Percentiles rank a stretch among this genome's conserved stretches.
Evolutionary conservation across 192 early-diverging fungal species (phyloP).

Genomic region (Entophlyctis luteolus): DNA sequence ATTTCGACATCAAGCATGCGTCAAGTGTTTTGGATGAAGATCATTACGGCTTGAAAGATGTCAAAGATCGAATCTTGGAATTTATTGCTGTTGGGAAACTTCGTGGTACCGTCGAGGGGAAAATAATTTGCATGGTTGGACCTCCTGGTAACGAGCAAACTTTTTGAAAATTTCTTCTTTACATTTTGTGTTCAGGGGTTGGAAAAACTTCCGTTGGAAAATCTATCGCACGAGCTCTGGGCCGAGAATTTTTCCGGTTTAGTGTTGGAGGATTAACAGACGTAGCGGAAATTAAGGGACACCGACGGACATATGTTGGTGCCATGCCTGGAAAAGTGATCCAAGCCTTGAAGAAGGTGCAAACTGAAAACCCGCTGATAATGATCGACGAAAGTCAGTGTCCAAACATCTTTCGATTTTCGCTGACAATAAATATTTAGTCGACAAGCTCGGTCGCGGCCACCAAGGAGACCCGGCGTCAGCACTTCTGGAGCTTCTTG

Average conservation of each 20-base stretch:
- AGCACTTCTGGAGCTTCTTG: conserved; percentile 90
- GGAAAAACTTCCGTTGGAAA: conserved; percentile 99
- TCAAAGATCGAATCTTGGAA: conserved; percentile 98
- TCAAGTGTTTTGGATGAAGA: conserved; percentile 91
- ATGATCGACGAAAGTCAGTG: conserved; percentile 87
- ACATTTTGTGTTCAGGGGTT: conserved; percentile 49
- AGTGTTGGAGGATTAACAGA: conserved; percentile 95
- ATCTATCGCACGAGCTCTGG: conserved; percentile 90
- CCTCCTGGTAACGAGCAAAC: conserved; percentile 69
- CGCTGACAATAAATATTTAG: too few relatives aligned
- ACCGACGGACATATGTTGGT: conserved; percentile 97
- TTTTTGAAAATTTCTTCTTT: conserved; percentile 7
- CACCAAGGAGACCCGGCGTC: conserved; percentile 98
- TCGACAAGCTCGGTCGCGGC: conserved; percentile 96
- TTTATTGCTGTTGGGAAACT: conserved; percentile 98
- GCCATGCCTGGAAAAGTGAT: conserved; percentile 99
- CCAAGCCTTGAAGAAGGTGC: conserved; percentile 97
- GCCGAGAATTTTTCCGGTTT: conserved; percentile 94
- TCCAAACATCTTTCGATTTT: not conserved
- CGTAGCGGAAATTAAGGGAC: conserved; percentile 99
- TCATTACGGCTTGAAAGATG: conserved; percentile 98
- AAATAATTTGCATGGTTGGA: conserved; percentile 96
- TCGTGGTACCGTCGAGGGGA: conserved; percentile 93
- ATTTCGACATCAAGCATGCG: conserved; percentile 88
- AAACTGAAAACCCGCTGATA: conserved; percentile 96